Conservation (phyloP, 768 basidiomycete genomes). For the Suillus placidus region DNA sequence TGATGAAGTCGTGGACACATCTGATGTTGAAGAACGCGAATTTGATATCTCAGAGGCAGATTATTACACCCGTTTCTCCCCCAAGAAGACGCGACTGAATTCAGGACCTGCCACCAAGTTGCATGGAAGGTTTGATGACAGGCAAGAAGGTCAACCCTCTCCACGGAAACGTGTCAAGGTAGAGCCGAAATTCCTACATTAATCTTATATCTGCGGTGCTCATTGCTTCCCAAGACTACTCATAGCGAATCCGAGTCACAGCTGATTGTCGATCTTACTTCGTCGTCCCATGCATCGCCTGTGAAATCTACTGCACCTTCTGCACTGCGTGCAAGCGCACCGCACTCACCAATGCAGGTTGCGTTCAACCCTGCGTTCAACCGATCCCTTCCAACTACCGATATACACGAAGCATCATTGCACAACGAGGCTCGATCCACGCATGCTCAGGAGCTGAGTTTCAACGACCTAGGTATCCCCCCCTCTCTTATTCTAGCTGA, state of each 20-base stretch:
- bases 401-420: background rate
- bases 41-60: constrained; percentile 26
- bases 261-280: background rate
- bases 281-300: constrained; percentile 3
- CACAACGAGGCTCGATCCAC: background rate
- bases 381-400: background rate
- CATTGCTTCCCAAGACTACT: constrained; percentile 22
- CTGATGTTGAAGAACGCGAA: constrained; percentile 63
- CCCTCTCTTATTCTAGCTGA: background rate
- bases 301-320: background rate
- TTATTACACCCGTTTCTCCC: constrained; percentile 3
- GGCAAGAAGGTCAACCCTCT: constrained; percentile 21
- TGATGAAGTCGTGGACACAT: constrained; percentile 60
- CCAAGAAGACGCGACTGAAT: background rate
- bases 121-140: constrained; percentile 10
- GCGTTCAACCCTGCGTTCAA: background rate
- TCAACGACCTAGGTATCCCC: no score
- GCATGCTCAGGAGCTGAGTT: background rate
- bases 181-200: constrained; percentile 2
- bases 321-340: background rate
- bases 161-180: constrained; percentile 45
- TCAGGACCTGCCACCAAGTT: background rate
- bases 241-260: constrained; percentile 13
- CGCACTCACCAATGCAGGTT: background rate
- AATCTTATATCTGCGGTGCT: constrained; percentile 10